phyloP scores from a whole-genome alignment of 148 eudicot genomes.

The Rheum nobile region DNA sequence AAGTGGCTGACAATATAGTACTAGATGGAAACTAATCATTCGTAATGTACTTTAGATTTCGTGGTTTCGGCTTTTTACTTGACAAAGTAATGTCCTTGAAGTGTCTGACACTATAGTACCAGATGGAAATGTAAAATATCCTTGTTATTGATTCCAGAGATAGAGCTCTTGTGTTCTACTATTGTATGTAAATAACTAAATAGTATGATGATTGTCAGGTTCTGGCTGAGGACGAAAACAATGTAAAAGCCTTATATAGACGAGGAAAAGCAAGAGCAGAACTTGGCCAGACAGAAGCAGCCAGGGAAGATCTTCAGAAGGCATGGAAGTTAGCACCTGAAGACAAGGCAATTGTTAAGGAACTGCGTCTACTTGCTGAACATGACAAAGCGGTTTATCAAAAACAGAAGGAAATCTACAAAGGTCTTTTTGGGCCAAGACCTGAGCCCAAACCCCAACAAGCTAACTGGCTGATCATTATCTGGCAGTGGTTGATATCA shows the following conservation, averaged over 20 bases:
- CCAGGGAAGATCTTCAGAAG: constrained; percentile 77
- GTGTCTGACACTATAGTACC: not conserved
- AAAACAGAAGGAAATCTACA: constrained; percentile 74
- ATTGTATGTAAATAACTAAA: not conserved
- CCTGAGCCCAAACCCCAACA: constrained; percentile 60
- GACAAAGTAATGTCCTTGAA: no score
- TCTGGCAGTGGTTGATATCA: constrained; percentile 77
- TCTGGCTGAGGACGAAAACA: constrained; percentile 70
- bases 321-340: constrained; percentile 71
- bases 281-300: constrained; percentile 94
- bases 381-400: constrained; percentile 49
- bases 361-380: constrained; percentile 62
- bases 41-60: not conserved
- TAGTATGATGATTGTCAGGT: constrained; percentile 29
- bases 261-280: constrained; percentile 88
- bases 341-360: constrained; percentile 71
- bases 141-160: no score
- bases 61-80: not conserved
- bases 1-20: not conserved
- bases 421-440: constrained; percentile 76
- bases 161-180: not conserved
- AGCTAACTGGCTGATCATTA: constrained; percentile 34
- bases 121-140: not conserved
- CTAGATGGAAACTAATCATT: not conserved
- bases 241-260: constrained; percentile 78